phyloP scores from a whole-genome alignment of 2,329 filamentous ascomycete genomes.

The Hymenotorrendiella dingleyae region DNA sequence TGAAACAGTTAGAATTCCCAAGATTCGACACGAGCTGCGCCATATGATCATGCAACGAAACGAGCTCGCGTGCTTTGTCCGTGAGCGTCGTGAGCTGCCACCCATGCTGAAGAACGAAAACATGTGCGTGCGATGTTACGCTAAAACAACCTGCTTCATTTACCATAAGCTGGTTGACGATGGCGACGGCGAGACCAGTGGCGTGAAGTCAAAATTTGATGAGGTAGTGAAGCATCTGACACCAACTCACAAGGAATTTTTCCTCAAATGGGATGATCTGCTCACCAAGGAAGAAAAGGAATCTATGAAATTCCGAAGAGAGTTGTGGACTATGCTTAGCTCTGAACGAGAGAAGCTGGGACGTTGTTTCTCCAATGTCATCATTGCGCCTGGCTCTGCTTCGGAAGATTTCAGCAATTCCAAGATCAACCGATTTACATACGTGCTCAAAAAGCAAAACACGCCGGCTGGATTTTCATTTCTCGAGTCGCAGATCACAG shows the following conservation, averaged over 20 bases:
- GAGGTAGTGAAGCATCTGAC: conserved; percentile 75
- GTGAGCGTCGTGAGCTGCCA: conserved; percentile 75
- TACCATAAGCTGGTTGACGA: conserved; percentile 89
- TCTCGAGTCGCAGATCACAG: conserved; percentile 77
- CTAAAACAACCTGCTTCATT: conserved; percentile 82
- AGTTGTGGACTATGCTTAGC: conserved; percentile 95
- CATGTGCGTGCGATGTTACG: conserved; percentile 82
- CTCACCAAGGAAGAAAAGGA: conserved; percentile 93
- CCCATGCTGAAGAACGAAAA: conserved; percentile 79
- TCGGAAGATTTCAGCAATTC: conserved; percentile 62
- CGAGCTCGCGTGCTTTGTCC: conserved; percentile 76
- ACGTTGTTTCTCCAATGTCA: conserved; percentile 81
- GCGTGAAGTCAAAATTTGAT: conserved; percentile 74
- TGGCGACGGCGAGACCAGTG: conserved; percentile 75
- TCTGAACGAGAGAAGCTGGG: conserved; percentile 80
- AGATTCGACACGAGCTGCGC: conserved; percentile 78
- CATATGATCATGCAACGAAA: conserved; percentile 98
- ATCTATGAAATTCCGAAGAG: conserved; percentile 76
- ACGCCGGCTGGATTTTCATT: conserved; percentile 67
- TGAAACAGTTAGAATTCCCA: conserved; percentile 76
- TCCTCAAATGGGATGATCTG: conserved; percentile 89
- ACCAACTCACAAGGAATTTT: conserved; percentile 71
- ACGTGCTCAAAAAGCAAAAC: conserved; percentile 73
- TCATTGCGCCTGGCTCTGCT: conserved; percentile 73
- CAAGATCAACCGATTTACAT: conserved; percentile 88